Evolutionary conservation across 495 filamentous ascomycete species (phyloP).

Genomic region (Penicillium lagena): DNA sequence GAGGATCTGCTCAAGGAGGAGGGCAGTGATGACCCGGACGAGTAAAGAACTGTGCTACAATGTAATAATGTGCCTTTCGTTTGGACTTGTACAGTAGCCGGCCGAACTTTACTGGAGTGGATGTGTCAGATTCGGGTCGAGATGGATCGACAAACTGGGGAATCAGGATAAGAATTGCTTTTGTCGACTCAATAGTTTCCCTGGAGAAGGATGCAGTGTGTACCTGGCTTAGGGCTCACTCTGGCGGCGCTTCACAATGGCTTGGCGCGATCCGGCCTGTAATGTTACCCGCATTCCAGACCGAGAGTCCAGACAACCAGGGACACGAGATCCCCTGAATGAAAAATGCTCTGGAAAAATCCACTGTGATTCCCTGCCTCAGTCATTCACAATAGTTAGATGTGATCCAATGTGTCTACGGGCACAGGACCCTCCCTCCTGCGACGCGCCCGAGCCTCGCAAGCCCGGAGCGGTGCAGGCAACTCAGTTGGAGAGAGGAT

Average conservation of each 20-base stretch:
- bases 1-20: conserved; percentile 39
- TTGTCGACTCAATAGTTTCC: no score
- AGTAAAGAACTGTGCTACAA: not conserved
- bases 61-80: not conserved
- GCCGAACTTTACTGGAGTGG: conserved; percentile 6
- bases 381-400: no score
- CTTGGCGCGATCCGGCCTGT: not conserved
- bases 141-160: no score
- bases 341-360: not conserved
- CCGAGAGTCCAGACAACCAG: conserved; percentile 13
- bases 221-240: no score
- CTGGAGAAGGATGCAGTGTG: no score
- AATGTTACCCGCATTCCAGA: conserved; percentile 26
- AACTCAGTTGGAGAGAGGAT: no score
- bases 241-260: no score
- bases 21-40: conserved; percentile 32
- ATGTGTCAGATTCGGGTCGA: conserved; percentile 16
- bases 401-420: no score
- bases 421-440: no score
- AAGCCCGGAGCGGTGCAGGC: no score
- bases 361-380: not conserved
- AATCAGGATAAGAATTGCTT: no score
- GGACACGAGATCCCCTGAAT: conserved; percentile 2
- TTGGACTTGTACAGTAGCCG: conserved; percentile 1
- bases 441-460: no score